Base-by-base conservation (phyloP, 371 early-diverging fungal genomes). In the Paraphysoderma sedebokerense region DNA sequence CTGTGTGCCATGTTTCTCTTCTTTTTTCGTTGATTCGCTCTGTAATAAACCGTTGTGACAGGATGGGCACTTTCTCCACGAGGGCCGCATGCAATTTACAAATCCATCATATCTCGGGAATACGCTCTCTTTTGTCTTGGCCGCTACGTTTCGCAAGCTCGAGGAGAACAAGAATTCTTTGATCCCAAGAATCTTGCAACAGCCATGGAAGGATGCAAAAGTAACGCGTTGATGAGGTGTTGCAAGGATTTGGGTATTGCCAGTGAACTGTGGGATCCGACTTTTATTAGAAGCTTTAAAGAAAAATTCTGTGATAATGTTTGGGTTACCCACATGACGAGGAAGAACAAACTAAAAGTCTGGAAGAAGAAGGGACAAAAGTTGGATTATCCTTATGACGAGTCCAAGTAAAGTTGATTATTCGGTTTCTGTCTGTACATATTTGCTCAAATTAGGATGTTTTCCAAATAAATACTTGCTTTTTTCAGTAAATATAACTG, bases 211-310 rank as follows among this genome's bases (percentile, higher is more conserved):
- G 92, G 91, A 4, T 79, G 81, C 57, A 92, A 88, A 59, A 82
- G 82, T 38, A 95, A 92, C 57, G 95, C 97, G 7, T 63, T 96
- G 51, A 86, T 92, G 79, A 74, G 95, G 32, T 92, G 93, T 64
- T 96, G 95, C 69, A 96, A 96, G 60, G 97, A 96, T 66, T 62
- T 96, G 38, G 95, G 95, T 29, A 68, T 90, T 40, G 87, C 91
- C 8, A 80, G 78, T 30, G 95, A 96, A 59, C 64, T 96, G 50
- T 93, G 95, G 97, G 95, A 96, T 54, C 95, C 95, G 15, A 59
- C 62, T 0, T 93, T 86, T 53, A 79, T 93, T 39, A 68, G 82
- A 26, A 70, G 79, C 50, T 93, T 77, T 63, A 92, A 86, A 68
- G 72, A 68, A 46, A 61, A 77, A 52, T 64, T 87, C 50, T 81